Evolutionary conservation across 768 basidiomycete genomes (phyloP).

Genomic region (Pisolithus microcarpus): DNA sequence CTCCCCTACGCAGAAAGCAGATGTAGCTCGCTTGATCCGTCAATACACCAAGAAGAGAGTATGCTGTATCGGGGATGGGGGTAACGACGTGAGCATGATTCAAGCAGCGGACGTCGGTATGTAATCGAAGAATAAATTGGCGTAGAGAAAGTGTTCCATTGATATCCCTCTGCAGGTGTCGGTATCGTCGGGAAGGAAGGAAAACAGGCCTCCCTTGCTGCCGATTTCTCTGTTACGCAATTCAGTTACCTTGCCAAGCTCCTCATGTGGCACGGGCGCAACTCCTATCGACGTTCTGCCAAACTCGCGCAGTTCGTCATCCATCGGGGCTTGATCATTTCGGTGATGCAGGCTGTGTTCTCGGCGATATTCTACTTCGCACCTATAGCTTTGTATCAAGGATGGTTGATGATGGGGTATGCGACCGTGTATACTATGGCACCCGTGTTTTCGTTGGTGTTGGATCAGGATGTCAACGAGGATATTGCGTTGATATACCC

Average conservation of each 20-base stretch:
- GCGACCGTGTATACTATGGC: constrained; percentile 98
- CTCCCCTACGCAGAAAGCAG: constrained; percentile 98
- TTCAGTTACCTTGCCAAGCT: constrained; percentile 95
- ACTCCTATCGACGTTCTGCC: constrained; percentile 95
- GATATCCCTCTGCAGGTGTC: constrained; percentile 47
- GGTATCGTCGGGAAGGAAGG: constrained; percentile 99
- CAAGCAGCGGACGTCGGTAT: constrained; percentile 96
- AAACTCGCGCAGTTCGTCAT: constrained; percentile 99
- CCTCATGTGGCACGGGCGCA: constrained; percentile 96
- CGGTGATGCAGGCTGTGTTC: constrained; percentile 96
- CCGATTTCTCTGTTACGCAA: constrained; percentile 96
- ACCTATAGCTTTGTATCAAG: constrained; percentile 95
- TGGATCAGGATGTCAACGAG: constrained; percentile 93
- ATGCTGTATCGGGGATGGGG: constrained; percentile 98
- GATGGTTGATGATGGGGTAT: constrained; percentile 96
- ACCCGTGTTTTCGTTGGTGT: constrained; percentile 93
- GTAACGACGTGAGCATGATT: constrained; percentile 99
- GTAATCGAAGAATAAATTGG: constrained; percentile 26
- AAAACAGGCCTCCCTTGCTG: constrained; percentile 96
- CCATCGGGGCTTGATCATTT: constrained; percentile 93
- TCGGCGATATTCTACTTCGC: constrained; percentile 90
- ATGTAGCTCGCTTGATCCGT: constrained; percentile 91
- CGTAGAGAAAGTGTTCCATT: not conserved
- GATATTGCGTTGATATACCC: constrained; percentile 93
- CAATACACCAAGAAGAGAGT: constrained; percentile 89